Evolutionary conservation across 23 red algal genomes (phyloP), one percentile per base, ranked within the genome.

Genomic region (Cyanidiococcus yangmingshanensis): DNA sequence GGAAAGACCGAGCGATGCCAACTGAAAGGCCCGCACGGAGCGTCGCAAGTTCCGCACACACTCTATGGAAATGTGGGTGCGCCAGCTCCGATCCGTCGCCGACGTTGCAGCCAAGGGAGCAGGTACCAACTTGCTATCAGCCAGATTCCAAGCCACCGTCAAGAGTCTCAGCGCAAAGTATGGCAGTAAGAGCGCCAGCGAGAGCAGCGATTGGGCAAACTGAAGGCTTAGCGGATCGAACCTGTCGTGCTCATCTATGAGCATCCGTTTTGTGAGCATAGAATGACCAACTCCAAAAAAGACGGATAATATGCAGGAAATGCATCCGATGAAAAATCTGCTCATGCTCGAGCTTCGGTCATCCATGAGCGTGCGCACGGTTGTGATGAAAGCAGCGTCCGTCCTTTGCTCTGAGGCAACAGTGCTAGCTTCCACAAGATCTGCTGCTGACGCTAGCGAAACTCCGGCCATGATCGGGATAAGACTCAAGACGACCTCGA

Each of bases 281-380:
- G 63, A 25, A 35, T 71, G 63, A 71, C n/a, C 63, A 25, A 71
- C 63, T 27, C 63, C 63, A 2, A 71, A 71, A 7, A 71, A 71
- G 12, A 71, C 63, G 7, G 63, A 71, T 3, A 71, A 71, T 25
- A 25, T 32, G 27, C 63, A 71, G 63, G 63, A 25, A 2, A 35
- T 3, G 32, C 63, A 71, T 3, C 63, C 63, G 63, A 35, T 29
- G 12, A 71, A 12, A 71, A 71, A 71, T 15, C 45, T 7, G 21
- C 45, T 54, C 12, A 54, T 7, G 45, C 21, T 21, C 7, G 12
- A 7, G 7, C 7, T 15, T 54, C 45, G 12, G 7, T 54, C 12
- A 25, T 7, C 21, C n/a, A 71, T 7, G 27, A 71, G 63, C 7
- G 63, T 3, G n/a, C 12, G 63, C 7, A 32, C 3, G 3, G 63